Evolutionary conservation across 192 early-diverging fungal genomes (phyloP), one percentile per base, ranked within the genome.

Genomic region (Dimargaris cristalligena): DNA sequence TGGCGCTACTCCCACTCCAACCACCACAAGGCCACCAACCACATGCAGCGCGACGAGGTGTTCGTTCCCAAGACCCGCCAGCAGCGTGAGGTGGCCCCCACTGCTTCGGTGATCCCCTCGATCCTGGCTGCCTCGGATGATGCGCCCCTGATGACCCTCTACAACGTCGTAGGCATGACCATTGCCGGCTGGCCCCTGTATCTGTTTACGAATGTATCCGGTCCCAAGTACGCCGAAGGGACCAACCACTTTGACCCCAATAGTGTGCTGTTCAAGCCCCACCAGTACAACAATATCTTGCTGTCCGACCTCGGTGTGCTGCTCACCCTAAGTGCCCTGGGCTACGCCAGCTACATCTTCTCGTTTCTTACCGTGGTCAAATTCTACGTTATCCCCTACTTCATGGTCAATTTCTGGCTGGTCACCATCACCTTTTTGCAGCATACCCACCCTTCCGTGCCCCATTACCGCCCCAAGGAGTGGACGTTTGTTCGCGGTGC

Each of bases 401-500:
- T 94, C 44, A 74, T 82, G 65, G 94, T 94, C 60, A 93, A 94
- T 79, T 81, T 84, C 64, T 97, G 91, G 91, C 78, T 97, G 44
- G 91, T 97, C n/a, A 71, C 87, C 58, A 97, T 97, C 66, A 97
- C 94, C 8, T 97, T 75, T 67, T 68, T 97, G 58, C 90, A 97
- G 76, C 94, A 98, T 71, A 92, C 91, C 49, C 81, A 93, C 65
- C 78, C 88, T 30, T 70, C 65, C 2, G 63, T 98, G 23, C 94
- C 94, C n/a, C 89, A 94, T 67, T 98, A 89, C 77, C 67, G 73
- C 59, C 88, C 86, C 64, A 66, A 64, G 16, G 77, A 76, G 65
- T 97, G 89, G 89, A 83, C 84, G 78, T 97, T 95, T 76, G 70
- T 93, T 61, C 86, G 86, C 59, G 94, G 94, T 57, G 92, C 92